Percentiles rank a stretch among this genome's conserved stretches.
Conservation (phyloP, 129 eudicot genomes). For the Artemisia annua region DNA sequence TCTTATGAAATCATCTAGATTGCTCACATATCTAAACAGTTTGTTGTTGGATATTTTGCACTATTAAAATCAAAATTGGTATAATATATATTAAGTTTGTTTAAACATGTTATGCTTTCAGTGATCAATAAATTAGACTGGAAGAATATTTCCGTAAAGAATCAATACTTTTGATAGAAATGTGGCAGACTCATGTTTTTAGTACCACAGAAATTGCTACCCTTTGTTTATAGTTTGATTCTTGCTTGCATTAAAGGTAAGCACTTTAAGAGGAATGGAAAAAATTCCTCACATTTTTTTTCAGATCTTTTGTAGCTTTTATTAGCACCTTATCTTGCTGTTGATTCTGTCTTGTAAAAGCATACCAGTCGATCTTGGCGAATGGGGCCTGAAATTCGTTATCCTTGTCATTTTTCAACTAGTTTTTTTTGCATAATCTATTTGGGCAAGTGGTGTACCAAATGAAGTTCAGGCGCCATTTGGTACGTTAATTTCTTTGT, state of each 20-base stretch:
- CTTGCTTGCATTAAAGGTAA: slow-evolving; percentile 33
- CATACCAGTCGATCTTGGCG: slow-evolving; percentile 23
- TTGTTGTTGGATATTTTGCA: slow-evolving; percentile 22
- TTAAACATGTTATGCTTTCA: slow-evolving; percentile 18
- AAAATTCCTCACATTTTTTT: slow-evolving; percentile 27
- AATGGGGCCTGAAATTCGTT: background rate
- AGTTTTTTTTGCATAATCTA: background rate
- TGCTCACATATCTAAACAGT: slow-evolving; percentile 23
- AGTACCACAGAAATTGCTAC: slow-evolving; percentile 45
- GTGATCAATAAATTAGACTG: slow-evolving; percentile 35
- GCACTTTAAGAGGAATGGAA: slow-evolving; percentile 28
- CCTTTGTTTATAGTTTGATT: slow-evolving; percentile 32
- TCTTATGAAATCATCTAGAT: slow-evolving; percentile 22
- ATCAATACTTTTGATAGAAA: slow-evolving; percentile 41
- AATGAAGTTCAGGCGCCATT: too few relatives aligned
- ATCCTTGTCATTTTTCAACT: background rate
- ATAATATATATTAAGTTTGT: slow-evolving; percentile 5
- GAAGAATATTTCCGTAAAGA: slow-evolving; percentile 34
- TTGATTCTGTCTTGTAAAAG: slow-evolving; percentile 30
- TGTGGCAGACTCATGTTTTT: slow-evolving; percentile 39
- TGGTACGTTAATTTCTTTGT: slow-evolving; percentile 12
- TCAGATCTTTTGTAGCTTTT: slow-evolving; percentile 25
- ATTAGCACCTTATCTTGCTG: slow-evolving; percentile 34
- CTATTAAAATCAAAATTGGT: slow-evolving; percentile 6
- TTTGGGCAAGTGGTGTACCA: background rate